Percentiles rank a stretch among this genome's conserved stretches.
phyloP scores from a whole-genome alignment of 1,284 basidiomycete species.

The Trichosporon asahii region DNA sequence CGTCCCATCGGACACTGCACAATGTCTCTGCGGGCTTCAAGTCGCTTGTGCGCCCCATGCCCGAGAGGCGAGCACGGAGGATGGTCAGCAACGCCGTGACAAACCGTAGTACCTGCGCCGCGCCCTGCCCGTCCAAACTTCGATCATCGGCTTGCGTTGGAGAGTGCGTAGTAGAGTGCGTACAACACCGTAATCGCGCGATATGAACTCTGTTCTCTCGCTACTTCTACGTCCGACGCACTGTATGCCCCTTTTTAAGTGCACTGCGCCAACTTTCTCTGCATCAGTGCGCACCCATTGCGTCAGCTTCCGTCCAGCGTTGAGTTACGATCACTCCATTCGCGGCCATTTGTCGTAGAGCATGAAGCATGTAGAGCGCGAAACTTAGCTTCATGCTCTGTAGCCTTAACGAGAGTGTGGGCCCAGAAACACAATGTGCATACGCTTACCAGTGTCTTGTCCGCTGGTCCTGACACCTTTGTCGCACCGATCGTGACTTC shows the following conservation, averaged over 20 bases:
- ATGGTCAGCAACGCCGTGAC: background rate
- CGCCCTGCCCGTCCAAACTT: background rate
- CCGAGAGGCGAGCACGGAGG: background rate
- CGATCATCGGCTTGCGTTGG: background rate
- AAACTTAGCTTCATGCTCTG: background rate
- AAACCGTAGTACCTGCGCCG: background rate
- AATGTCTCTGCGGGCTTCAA: background rate
- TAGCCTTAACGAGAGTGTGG: background rate
- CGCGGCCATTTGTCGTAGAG: constrained; percentile 1
- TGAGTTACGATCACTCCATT: background rate
- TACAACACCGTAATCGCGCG: background rate
- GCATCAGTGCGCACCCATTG: background rate
- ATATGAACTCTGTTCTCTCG: background rate
- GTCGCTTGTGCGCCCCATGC: background rate
- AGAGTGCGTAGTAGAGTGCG: background rate
- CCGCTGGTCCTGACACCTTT: background rate
- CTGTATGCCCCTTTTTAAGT: background rate
- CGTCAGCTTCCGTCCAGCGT: background rate
- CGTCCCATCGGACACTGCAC: background rate
- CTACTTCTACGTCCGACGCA: background rate
- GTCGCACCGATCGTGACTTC: background rate
- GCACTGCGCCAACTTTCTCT: background rate
- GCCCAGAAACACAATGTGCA: background rate
- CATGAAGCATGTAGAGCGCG: background rate
- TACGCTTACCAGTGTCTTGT: background rate